Base-by-base conservation (phyloP, 441 rosid species). In the Erysimum cheiri region DNA sequence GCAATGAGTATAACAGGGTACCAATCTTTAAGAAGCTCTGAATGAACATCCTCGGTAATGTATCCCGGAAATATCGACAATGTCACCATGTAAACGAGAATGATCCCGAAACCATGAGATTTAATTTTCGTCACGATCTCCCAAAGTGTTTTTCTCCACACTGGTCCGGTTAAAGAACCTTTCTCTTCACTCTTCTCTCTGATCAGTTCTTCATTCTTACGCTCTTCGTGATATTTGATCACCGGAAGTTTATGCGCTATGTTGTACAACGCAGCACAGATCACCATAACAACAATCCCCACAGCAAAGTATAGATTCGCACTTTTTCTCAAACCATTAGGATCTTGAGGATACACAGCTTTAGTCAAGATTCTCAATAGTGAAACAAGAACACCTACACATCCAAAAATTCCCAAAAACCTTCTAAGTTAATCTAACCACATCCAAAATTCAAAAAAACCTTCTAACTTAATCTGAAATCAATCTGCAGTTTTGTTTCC, bases 381-480 rank as follows among this genome's bases (percentile, higher is more conserved):
- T 37, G 98, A 93, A 73, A 93, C 93, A 72, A 91, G 95, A 40
- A 93, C 98, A 60, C 98, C 96, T 91, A 85, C 84, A 84, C 3
- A 26, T 31, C 39, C 56, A 72, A 65, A 72, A 0, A 70, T 54
- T 72, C 15, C 37, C n/a, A 47, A 22, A 56, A 5, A 4, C 11
- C n/a, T 54, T 7, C 65, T 15, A 44, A 44, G 55, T 62, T 22
- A 32, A n/a, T 41, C 47, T 8, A 28, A 70, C 49, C 37, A n/a
- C 17, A 31, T 5, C 6, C 22, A 19, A 19, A 19, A 19, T 19
- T 19, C 22, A n/a, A 1, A 19, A 19, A 19, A 43, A 40, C 44
- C 24, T 54, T 7, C 65, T 14, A 44, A 44, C 39, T 62, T 22
- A 32, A n/a, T 41, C 47, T 8, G 28, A 44, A 44, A 57, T 6